Evolutionary conservation across 176 grass and related monocot species (phyloP).

Genomic region (Rhynchospora tenuis): DNA sequence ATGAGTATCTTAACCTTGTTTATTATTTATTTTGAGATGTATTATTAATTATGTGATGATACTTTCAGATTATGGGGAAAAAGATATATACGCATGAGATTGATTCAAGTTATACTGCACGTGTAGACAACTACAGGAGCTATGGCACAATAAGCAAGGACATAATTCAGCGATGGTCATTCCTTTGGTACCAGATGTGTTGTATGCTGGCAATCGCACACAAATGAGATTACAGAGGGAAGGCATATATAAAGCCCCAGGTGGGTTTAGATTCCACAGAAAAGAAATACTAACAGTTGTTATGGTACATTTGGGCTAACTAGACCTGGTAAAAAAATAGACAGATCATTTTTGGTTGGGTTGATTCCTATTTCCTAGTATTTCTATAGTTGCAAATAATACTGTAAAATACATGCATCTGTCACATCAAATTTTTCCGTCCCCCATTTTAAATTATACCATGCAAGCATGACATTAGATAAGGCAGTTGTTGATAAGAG

Average conservation of each 20-base stretch:
- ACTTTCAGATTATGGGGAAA: conserved; percentile 94
- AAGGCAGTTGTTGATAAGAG: background rate
- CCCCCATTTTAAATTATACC: no score
- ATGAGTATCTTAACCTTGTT: no score
- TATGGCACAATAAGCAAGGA: conserved; percentile 96
- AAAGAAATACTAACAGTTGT: background rate
- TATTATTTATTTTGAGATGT: background rate
- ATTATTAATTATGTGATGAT: background rate
- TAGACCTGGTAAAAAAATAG: background rate
- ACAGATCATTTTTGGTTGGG: background rate
- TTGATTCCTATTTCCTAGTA: background rate
- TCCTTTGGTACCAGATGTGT: conserved; percentile 82
- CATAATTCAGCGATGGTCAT: conserved; percentile 87
- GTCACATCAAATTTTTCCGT: background rate
- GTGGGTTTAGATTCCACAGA: conserved; percentile 14
- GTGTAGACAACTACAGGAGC: conserved; percentile 93
- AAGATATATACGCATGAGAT: conserved; percentile 99
- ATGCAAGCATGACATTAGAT: background rate
- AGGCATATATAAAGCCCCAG: conserved; percentile 80
- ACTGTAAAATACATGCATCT: no score
- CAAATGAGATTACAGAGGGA: no score
- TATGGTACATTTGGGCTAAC: background rate
- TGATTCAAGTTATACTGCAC: conserved; percentile 68
- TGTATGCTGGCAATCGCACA: conserved; percentile 43
- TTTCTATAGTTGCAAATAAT: no score